phyloP scores from a whole-genome alignment of 1,139 yeast species.

The Barnettozyma hawaiiensis region DNA sequence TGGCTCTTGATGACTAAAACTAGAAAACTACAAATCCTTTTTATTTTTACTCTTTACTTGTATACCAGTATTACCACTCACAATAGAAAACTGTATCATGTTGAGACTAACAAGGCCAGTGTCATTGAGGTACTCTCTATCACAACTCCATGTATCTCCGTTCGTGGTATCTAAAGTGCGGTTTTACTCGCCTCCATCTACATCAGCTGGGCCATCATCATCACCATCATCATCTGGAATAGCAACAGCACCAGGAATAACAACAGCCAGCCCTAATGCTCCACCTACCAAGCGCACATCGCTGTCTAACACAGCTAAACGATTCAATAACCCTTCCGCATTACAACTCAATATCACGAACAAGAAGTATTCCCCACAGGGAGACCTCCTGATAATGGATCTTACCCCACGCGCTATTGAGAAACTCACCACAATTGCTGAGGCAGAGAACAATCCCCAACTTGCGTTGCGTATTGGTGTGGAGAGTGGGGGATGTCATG shows the following conservation, averaged over 20 bases:
- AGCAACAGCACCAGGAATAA: not conserved
- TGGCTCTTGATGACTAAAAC: not conserved
- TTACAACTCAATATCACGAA: conserved; percentile 15
- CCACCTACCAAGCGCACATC: conserved; percentile 8
- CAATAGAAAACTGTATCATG: not conserved
- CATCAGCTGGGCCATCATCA: not conserved
- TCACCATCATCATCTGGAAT: not conserved
- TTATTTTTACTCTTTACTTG: not conserved
- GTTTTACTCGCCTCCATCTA: not conserved
- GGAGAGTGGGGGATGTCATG: conserved; percentile 98
- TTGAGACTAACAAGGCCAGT: not conserved
- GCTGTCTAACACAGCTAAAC: conserved; percentile 9
- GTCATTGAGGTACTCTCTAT: not conserved
- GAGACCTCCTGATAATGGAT: conserved; percentile 29
- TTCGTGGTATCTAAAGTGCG: not conserved
- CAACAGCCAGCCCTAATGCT: not conserved
- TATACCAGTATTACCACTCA: too few relatives aligned
- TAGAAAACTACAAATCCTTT: too few relatives aligned
- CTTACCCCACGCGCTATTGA: conserved; percentile 43
- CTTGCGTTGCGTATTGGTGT: conserved; percentile 73
- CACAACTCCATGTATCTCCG: not conserved
- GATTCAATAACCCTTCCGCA: conserved; percentile 10
- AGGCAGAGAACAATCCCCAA: conserved; percentile 52
- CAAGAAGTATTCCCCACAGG: conserved; percentile 25
- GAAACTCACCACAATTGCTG: conserved; percentile 52